A percentile compares a stretch with the other conserved stretches of the same genome.
These are phyloP conservation scores for Globisporangium cylindrosporum DNA, from an alignment of 352 stramenopile genomes.

Conservation along the genomic window DNA sequence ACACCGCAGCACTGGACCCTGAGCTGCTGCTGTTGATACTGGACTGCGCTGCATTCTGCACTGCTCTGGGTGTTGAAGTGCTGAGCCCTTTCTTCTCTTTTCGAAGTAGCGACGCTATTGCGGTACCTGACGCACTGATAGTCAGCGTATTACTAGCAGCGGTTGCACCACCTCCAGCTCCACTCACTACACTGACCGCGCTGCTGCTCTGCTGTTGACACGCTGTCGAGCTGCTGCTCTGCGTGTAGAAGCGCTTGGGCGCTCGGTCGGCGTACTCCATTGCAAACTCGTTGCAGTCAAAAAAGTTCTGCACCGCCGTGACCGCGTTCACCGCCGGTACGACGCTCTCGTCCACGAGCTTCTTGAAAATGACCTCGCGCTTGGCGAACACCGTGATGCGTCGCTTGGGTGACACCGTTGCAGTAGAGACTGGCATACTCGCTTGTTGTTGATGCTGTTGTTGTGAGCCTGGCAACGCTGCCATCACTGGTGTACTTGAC, in stretches of 20 bases:
- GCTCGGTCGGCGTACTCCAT: slow-evolving; percentile 59
- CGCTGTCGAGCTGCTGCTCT: neutral
- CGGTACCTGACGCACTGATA: neutral
- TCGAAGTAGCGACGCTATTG: slow-evolving; percentile 1
- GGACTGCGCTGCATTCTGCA: neutral
- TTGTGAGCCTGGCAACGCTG: neutral
- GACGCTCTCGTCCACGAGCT: slow-evolving; percentile 42
- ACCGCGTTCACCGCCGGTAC: slow-evolving; percentile 11
- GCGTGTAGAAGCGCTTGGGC: slow-evolving; percentile 18
- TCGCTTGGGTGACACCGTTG: neutral
- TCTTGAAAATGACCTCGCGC: slow-evolving; percentile 28
- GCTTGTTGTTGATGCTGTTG: slow-evolving; percentile 17
- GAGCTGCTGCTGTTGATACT: neutral
- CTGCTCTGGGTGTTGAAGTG: neutral
- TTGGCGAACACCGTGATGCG: slow-evolving; percentile 15
- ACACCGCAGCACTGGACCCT: neutral
- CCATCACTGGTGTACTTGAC: neutral
- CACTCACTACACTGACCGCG: neutral
- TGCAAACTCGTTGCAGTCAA: slow-evolving; percentile 54
- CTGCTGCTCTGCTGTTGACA: neutral
- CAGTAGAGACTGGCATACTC: neutral
- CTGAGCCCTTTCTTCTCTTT: slow-evolving; percentile 4
- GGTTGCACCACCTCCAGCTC: neutral
- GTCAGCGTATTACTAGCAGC: neutral
- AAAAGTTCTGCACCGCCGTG: slow-evolving; percentile 14